These are phyloP conservation scores for Basipetospora sp. DNA, from an alignment of 2,329 filamentous ascomycete species.

Conservation along the genomic window DNA sequence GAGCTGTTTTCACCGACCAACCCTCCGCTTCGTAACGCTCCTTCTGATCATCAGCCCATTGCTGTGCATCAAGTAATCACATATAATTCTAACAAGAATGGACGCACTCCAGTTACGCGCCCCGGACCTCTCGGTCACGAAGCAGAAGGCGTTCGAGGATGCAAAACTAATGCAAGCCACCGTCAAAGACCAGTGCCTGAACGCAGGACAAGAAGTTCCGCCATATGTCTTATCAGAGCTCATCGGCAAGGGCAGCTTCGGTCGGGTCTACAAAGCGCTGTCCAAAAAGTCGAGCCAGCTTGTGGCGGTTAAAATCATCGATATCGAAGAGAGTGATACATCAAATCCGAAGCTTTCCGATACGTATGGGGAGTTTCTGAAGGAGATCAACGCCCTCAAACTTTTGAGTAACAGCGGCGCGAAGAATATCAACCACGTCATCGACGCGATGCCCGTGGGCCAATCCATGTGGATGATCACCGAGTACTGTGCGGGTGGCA, in stretches of 20 bases:
- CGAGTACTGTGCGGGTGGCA: slow-evolving; percentile 54
- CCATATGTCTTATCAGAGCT: slow-evolving; percentile 47
- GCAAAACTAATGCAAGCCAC: slow-evolving; percentile 53
- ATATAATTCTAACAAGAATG: slow-evolving; percentile 14
- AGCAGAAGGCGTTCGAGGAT: slow-evolving; percentile 51
- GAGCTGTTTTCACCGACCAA: no score
- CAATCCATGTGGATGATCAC: slow-evolving; percentile 55
- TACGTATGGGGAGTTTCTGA: slow-evolving; percentile 36
- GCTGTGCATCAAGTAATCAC: no score
- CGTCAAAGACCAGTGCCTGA: slow-evolving; percentile 47
- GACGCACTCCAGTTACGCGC: slow-evolving; percentile 27
- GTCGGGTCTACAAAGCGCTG: slow-evolving; percentile 48
- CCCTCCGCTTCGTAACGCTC: no score
- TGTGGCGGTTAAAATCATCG: slow-evolving; percentile 60
- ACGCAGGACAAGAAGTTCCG: slow-evolving; percentile 44
- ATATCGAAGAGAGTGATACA: slow-evolving; percentile 56
- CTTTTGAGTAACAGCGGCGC: slow-evolving; percentile 46
- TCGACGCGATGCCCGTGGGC: slow-evolving; percentile 48
- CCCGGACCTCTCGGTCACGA: slow-evolving; percentile 31
- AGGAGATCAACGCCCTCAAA: slow-evolving; percentile 39
- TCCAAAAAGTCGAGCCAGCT: slow-evolving; percentile 24
- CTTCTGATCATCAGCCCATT: no score
- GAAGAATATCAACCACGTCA: slow-evolving; percentile 50
- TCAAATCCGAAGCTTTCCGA: slow-evolving; percentile 39
- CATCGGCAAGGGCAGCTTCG: slow-evolving; percentile 53